phyloP scores from a whole-genome alignment of 2,329 filamentous ascomycete genomes.

The Fusarium globosum region DNA sequence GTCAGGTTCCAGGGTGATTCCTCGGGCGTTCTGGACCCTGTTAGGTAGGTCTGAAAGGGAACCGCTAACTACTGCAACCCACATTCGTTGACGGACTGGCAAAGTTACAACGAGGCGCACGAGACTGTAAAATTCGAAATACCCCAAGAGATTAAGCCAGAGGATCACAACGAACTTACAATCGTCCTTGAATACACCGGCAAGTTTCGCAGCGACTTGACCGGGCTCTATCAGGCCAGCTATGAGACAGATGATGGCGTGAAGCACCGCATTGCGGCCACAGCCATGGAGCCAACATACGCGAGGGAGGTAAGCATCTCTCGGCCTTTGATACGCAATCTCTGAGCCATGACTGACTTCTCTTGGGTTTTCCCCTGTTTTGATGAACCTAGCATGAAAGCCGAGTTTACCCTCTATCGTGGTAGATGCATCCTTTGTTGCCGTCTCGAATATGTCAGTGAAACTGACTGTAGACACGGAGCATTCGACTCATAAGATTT shows the following conservation, averaged over 20 bases:
- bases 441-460: background rate
- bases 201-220: background rate
- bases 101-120: background rate
- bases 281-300: background rate
- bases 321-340: background rate
- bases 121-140: accelerated
- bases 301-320: background rate
- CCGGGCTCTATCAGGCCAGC: background rate
- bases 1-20: accelerated
- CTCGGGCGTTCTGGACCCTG: accelerated
- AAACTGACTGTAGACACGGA: accelerated
- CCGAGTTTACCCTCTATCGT: background rate
- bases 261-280: background rate
- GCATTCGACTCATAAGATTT: accelerated
- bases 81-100: accelerated
- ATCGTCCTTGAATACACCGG: background rate
- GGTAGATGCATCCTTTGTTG: background rate
- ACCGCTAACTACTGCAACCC: accelerated
- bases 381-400: accelerated
- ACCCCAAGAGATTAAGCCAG: accelerated
- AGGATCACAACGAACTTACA: accelerated
- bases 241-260: background rate
- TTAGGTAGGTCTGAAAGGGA: accelerated
- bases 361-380: background rate
- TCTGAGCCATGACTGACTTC: background rate